Evolutionary conservation across 163 green algal genomes (phyloP).

Genomic region (Trebouxia gelatinosa): DNA sequence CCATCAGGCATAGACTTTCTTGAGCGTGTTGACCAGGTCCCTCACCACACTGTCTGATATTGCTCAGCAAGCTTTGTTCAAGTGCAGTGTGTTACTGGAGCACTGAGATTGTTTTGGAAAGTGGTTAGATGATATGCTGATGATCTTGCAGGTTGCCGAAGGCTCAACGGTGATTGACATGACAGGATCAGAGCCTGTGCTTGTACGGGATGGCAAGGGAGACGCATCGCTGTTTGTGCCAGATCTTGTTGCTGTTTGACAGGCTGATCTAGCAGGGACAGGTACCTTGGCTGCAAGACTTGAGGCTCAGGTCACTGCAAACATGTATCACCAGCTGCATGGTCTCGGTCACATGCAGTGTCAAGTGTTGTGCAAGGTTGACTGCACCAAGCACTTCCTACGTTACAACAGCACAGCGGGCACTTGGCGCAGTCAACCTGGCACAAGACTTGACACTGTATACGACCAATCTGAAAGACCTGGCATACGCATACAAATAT

Average conservation of each 20-base stretch:
- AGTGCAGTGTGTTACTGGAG: background rate
- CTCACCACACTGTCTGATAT: background rate
- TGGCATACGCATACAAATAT: no score
- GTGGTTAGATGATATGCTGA: background rate
- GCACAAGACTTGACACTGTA: no score
- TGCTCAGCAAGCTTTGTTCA: background rate
- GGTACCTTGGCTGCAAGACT: no score
- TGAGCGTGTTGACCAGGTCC: background rate
- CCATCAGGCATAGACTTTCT: background rate
- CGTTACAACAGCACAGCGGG: no score
- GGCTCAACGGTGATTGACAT: slow-evolving; percentile 77
- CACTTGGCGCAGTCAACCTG: no score
- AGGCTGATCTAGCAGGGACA: background rate
- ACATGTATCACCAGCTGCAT: no score
- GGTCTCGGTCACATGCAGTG: no score
- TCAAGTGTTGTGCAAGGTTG: no score
- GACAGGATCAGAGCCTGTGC: slow-evolving; percentile 55
- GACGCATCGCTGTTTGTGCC: slow-evolving; percentile 40
- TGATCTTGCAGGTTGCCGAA: slow-evolving; percentile 33
- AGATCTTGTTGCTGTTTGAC: background rate
- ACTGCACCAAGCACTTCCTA: no score
- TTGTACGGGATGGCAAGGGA: slow-evolving; percentile 72
- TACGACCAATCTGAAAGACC: no score
- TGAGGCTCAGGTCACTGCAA: no score
- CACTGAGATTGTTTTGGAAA: background rate